Conservation (phyloP, 2,329 filamentous ascomycete genomes). For the Calonectria hawksworthii region DNA sequence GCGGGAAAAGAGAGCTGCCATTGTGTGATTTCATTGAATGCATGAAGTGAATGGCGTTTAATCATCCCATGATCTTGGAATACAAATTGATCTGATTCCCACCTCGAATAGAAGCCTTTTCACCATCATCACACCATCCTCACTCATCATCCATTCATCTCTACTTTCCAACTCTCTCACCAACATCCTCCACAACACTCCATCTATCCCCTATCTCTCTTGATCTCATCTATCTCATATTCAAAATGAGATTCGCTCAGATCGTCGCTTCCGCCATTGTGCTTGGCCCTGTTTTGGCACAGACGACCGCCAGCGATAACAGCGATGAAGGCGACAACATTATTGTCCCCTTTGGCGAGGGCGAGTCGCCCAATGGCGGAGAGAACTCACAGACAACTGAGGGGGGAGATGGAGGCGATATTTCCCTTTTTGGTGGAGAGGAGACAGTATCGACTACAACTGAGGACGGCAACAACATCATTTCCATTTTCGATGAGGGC, state of each 20-base stretch:
- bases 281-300: constrained; percentile 18
- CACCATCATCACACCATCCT: not conserved
- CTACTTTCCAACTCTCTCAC: not conserved
- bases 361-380: not conserved
- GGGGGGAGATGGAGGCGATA: not conserved
- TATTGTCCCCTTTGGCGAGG: not conserved
- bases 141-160: not conserved
- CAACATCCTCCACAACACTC: not conserved
- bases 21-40: not conserved
- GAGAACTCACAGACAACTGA: not conserved
- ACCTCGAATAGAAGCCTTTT: not conserved
- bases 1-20: not conserved
- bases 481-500: not conserved
- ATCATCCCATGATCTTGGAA: not conserved
- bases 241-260: constrained; percentile 17
- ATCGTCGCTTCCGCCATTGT: not conserved
- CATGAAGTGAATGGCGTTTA: not conserved
- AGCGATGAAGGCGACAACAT: not conserved
- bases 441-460: not conserved
- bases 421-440: not conserved
- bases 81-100: constrained; percentile 8
- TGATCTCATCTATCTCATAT: not conserved
- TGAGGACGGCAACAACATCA: not conserved
- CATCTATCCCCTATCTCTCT: not conserved
- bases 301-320: not conserved